Conservation (phyloP, 257 asterid species). For the Petunia secreta region DNA sequence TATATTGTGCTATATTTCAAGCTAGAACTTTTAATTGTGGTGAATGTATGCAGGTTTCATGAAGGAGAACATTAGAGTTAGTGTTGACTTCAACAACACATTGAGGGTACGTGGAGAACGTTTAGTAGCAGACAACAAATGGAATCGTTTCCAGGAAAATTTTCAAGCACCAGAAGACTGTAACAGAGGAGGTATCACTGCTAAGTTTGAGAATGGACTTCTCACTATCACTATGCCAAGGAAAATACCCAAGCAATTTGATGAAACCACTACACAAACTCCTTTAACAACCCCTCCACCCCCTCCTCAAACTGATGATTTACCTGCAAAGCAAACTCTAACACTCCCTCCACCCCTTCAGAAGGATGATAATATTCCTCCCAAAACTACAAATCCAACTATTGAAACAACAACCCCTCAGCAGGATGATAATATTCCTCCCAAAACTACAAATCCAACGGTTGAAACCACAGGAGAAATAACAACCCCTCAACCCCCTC, state of each 20-base stretch:
- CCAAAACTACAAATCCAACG: too few relatives aligned
- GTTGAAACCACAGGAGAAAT: too few relatives aligned
- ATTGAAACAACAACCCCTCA: not conserved
- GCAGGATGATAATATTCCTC: too few relatives aligned
- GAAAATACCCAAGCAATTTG: not conserved
- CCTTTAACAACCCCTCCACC: conserved; percentile 18
- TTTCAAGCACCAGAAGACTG: conserved; percentile 59
- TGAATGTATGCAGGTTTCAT: conserved; percentile 49
- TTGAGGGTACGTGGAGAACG: conserved; percentile 70
- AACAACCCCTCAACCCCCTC: too few relatives aligned
- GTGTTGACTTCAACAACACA: conserved; percentile 58
- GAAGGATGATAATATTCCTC: conserved; percentile 27
- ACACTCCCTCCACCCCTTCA: not conserved
- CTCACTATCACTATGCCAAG: conserved; percentile 61
- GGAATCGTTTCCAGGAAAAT: conserved; percentile 79
- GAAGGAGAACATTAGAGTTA: conserved; percentile 61
- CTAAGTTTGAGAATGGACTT: conserved; percentile 62
- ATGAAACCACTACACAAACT: conserved; percentile 21
- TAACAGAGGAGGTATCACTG: conserved; percentile 51
- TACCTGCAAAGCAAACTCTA: conserved; percentile 29
- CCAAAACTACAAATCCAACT: conserved; percentile 26
- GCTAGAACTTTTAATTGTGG: not conserved
- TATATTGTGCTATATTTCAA: too few relatives aligned
- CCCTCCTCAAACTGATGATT: not conserved
- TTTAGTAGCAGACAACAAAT: conserved; percentile 61